These are phyloP conservation scores for Stropharia rugosoannulata DNA, from an alignment of 768 basidiomycete genomes.

Conservation along the genomic window DNA sequence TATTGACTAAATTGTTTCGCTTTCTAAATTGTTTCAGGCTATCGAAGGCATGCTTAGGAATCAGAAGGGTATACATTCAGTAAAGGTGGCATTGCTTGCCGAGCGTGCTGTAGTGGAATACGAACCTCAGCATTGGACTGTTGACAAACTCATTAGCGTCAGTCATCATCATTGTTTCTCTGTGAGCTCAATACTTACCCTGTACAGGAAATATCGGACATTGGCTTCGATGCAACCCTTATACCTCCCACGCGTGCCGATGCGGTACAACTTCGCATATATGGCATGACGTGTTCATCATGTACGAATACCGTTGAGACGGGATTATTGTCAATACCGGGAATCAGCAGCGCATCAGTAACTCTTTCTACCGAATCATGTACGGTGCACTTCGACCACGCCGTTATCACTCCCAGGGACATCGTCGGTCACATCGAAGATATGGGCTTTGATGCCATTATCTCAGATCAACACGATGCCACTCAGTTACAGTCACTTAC, in stretches of 20 bases:
- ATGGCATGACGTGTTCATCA: conserved; percentile 89
- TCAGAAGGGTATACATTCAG: conserved; percentile 85
- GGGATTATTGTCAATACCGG: conserved; percentile 67
- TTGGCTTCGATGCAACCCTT: conserved; percentile 86
- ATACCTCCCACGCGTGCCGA: conserved; percentile 69
- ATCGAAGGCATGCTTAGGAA: conserved; percentile 82
- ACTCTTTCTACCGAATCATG: conserved; percentile 77
- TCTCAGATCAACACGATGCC: conserved; percentile 75
- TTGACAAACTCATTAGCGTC: conserved; percentile 77
- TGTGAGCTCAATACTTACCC: not conserved
- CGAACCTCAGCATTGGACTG: conserved; percentile 77
- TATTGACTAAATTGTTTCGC: not conserved
- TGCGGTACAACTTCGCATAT: conserved; percentile 72
- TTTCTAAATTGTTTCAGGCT: conserved; percentile 40
- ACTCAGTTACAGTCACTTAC: conserved; percentile 86
- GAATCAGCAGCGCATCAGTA: conserved; percentile 69
- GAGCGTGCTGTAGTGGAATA: conserved; percentile 92
- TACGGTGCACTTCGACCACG: conserved; percentile 73
- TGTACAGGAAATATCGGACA: conserved; percentile 83
- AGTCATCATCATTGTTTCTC: conserved; percentile 22
- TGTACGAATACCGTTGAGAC: conserved; percentile 78
- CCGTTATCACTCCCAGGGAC: conserved; percentile 75
- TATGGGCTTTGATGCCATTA: conserved; percentile 87
- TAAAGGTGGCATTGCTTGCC: conserved; percentile 96
- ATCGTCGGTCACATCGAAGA: conserved; percentile 87